Evolutionary conservation across 73 alveolate genomes (phyloP).

Genomic region (Paramecium tetraurelia): DNA sequence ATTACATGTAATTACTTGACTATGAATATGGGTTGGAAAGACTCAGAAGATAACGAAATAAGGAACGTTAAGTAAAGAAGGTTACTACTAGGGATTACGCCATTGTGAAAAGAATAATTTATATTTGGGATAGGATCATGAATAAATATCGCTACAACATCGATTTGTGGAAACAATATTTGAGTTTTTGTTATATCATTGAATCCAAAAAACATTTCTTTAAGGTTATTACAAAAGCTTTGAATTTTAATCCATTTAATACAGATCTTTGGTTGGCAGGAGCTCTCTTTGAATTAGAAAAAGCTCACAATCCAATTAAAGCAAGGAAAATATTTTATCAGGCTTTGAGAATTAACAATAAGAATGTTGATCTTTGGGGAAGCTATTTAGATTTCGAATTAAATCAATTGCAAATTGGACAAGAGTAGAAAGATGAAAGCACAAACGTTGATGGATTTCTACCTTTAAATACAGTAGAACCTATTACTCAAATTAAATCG

Average conservation of each 20-base stretch:
- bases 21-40: conserved; percentile 60
- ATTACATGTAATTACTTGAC: conserved; percentile 51
- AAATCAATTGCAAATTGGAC: neutral
- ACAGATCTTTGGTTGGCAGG: conserved; percentile 54
- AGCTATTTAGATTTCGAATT: conserved; percentile 23
- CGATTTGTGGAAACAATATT: conserved; percentile 58
- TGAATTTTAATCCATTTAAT: conserved; percentile 51
- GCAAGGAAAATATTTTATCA: conserved; percentile 60
- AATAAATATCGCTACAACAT: conserved; percentile 52
- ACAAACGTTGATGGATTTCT: neutral
- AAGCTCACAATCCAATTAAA: conserved; percentile 50
- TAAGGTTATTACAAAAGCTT: conserved; percentile 54
- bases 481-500: neutral
- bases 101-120: conserved; percentile 54
- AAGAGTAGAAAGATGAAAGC: neutral
- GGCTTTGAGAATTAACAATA: neutral
- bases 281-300: conserved; percentile 51
- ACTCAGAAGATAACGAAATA: conserved; percentile 39
- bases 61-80: conserved; percentile 48
- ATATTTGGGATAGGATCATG: conserved; percentile 62
- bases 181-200: conserved; percentile 49
- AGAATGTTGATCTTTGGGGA: neutral
- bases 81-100: conserved; percentile 43
- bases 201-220: conserved; percentile 58
- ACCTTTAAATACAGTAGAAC: neutral